Conservation (phyloP, 2,329 filamentous ascomycete species). For the Raffaelea ambrosiae region DNA sequence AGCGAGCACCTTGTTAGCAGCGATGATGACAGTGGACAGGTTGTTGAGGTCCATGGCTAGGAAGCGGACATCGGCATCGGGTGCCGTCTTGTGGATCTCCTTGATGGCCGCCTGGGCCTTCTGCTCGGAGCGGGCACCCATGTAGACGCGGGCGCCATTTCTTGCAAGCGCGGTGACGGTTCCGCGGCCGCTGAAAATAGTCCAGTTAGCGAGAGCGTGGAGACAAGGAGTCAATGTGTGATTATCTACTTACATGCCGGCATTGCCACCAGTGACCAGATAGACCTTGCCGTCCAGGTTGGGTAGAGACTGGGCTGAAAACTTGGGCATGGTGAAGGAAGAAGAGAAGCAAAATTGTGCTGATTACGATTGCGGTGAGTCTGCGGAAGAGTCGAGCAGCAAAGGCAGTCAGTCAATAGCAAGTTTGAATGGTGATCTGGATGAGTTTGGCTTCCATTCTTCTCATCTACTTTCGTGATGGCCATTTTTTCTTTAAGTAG, state of each 20-base stretch:
- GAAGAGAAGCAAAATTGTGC: background rate
- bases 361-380: too few relatives aligned
- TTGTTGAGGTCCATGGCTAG: constrained; percentile 25
- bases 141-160: constrained; percentile 30
- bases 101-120: constrained; percentile 24
- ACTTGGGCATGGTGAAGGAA: constrained; percentile 15
- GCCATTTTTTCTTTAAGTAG: too few relatives aligned
- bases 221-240: background rate
- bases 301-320: constrained; percentile 31
- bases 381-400: too few relatives aligned
- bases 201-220: background rate
- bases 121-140: constrained; percentile 25
- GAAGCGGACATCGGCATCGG: constrained; percentile 23
- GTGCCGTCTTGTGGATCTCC: constrained; percentile 21
- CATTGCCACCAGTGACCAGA: constrained; percentile 35
- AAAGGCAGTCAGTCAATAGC: too few relatives aligned
- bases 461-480: too few relatives aligned
- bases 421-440: too few relatives aligned
- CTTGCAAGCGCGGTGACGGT: constrained; percentile 27
- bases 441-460: too few relatives aligned
- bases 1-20: constrained; percentile 22
- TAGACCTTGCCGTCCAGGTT: constrained; percentile 32
- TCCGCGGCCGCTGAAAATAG: constrained; percentile 23
- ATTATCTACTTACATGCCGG: constrained; percentile 29
- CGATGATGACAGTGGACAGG: constrained; percentile 26